These are phyloP conservation scores for Sporothrix protearum DNA, from an alignment of 2,329 filamentous ascomycete species.

Conservation along the genomic window DNA sequence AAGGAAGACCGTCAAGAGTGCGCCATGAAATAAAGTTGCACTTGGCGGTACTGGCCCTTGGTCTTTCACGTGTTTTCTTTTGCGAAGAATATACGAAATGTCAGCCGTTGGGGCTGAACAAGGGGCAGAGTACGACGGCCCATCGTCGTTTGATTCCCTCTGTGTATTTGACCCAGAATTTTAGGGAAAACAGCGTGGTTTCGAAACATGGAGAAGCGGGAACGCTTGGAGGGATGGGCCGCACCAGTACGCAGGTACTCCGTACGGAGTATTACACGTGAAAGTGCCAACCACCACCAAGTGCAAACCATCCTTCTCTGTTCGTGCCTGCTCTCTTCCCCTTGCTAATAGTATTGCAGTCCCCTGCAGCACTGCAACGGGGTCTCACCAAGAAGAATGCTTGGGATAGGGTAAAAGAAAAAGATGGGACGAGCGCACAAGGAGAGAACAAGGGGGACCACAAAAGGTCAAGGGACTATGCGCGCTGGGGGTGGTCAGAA, in stretches of 20 bases:
- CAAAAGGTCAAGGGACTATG: too few species aligned
- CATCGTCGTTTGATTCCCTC: neutral
- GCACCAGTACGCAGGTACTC: neutral
- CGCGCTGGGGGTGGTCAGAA: neutral
- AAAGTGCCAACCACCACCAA: neutral
- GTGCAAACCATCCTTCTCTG: neutral
- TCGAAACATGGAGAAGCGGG: constrained; percentile 13
- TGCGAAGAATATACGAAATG: neutral
- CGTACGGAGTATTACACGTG: too few species aligned
- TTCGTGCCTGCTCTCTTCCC: too few species aligned
- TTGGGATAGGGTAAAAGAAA: neutral
- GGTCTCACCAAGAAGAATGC: neutral
- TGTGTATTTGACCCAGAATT: neutral
- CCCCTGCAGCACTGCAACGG: neutral
- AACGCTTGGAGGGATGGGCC: neutral
- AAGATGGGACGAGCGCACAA: constrained; percentile 3
- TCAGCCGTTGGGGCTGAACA: neutral
- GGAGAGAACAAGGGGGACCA: neutral
- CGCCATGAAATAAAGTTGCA: neutral
- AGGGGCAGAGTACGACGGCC: neutral
- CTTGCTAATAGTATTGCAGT: neutral
- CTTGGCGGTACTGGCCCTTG: neutral
- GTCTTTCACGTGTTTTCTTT: neutral
- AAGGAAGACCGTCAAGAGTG: neutral
- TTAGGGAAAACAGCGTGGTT: neutral